These are phyloP conservation scores for Candida gigantensis DNA, from an alignment of 1,139 yeast genomes.

Conservation along the genomic window DNA sequence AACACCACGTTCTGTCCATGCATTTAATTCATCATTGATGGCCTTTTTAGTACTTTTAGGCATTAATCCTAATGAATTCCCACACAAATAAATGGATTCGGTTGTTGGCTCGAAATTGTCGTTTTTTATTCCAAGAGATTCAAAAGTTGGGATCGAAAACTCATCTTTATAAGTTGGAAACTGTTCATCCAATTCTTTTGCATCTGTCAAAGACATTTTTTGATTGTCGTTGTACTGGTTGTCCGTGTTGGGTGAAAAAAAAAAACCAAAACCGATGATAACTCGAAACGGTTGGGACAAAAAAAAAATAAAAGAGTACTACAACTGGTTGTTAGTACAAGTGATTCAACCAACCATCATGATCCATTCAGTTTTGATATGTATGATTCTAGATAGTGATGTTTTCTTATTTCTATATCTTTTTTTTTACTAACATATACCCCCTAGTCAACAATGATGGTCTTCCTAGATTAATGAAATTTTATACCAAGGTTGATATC, in stretches of 20 bases:
- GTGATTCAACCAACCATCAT: constrained; percentile 34
- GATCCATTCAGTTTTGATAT: constrained; percentile 89
- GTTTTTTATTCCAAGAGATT: constrained; percentile 46
- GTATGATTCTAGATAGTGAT: constrained; percentile 48
- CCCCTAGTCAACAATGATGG: constrained; percentile 84
- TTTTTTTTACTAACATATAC: constrained; percentile 18
- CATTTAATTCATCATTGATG: constrained; percentile 66
- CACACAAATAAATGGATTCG: constrained; percentile 68
- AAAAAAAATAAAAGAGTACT: too few relatives aligned
- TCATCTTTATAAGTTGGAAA: constrained; percentile 40
- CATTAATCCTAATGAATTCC: constrained; percentile 90
- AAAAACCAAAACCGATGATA: neutral
- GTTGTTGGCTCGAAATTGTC: constrained; percentile 21
- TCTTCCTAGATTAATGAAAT: constrained; percentile 86
- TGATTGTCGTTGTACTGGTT: neutral
- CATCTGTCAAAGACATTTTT: constrained; percentile 18
- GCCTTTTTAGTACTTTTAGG: constrained; percentile 64
- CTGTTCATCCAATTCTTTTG: constrained; percentile 32
- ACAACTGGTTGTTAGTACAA: too few relatives aligned
- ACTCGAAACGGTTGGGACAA: neutral
- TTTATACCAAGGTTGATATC: constrained; percentile 87
- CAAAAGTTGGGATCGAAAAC: constrained; percentile 62
- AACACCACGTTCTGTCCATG: constrained; percentile 82
- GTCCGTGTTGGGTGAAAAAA: neutral
- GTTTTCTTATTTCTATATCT: neutral